Base-by-base conservation (phyloP, 495 filamentous ascomycete genomes). In the Penicillium tannophilum region DNA sequence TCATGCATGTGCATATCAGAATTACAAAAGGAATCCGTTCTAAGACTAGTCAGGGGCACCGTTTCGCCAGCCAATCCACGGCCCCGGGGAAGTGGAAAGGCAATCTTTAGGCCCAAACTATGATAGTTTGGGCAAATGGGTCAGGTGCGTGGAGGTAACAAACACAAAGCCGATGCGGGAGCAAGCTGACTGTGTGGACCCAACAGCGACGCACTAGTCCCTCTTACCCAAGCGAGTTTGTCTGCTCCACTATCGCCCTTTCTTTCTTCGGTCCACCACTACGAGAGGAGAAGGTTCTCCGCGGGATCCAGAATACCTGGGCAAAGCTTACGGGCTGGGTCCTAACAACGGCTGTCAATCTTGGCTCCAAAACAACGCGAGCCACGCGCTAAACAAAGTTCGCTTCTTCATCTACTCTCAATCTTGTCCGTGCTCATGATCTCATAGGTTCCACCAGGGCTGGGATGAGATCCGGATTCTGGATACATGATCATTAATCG, bases 301-400 rank as follows among this genome's bases (percentile, higher is more conserved):
- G 57, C 17, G 26, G 39, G 23, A 47, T 28, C 56, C 54, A 54
- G 28, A 60, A 35, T 41, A 30, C 51, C 43, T 46, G 36, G 48
- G 57, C 39, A 62, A 67, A 64, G 58, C 63, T 67, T 63, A 35
- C 56, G 33, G 23, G 23, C 48, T 48, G 52, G 59, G 56, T 35
- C 41, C 47, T 59, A 58, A 41, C 59, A 67, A 68, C 65, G 65
- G 65, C 65, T 68, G 65, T 68, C 65, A 68, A 54, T 50, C 56
- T 57, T 61, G 43, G 4, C 41, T 36, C 56, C 56, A 43, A 24
- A 30, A 59, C 51, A 52, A 59, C 39, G 53, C 45, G 51, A 60
- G 53, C 54, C 54, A 19, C 42, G 41, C 55, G 55, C 58, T 60
- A 60, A 51, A 30, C 47, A 52, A 56, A 57, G 50, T 60, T 54